Evolutionary conservation across 768 basidiomycete genomes (phyloP), one percentile per base, ranked within the genome.

Genomic region (Naganishia antarctica): DNA sequence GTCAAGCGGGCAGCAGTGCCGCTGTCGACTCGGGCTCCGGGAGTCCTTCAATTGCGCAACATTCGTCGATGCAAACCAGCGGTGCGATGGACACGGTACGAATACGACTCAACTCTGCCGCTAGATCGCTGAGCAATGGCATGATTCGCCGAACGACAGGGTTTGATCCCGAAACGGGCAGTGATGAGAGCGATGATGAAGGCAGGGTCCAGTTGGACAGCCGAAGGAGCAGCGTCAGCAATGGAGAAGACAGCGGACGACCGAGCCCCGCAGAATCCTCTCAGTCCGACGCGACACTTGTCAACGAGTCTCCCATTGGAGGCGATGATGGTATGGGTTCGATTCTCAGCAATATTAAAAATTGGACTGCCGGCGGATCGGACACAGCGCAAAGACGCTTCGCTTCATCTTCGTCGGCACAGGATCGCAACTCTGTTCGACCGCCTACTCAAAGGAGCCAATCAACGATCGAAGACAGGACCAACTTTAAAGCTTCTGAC

Each of bases 311-410:
- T 3, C 53, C 53, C 8, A 12, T n/a, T 3, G 53, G 34, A 12
- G 53, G 53, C n/a, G 53, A 57, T 57, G 53, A 57, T 26, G 53
- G 53, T 37, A n/a, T 57, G 8, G 53, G 53, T 5, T 21, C 53
- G 18, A 26, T 57, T 11, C 21, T 40, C n/a, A 40, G 21, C 23
- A 57, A 26, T 26, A 57, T 57, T 15, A 57, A 11, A 5, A 11
- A 40, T 26, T 57, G 53, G 53, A 41, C 4, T 3, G 21, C 34
- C 34, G 37, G 31, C 34, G 18, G 4, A 28, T 18, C 25, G 4
- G 11, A 9, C 47, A 5, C 8, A 4, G 6, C 47, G 25, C 47
- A 28, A 23, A 18, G 8, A 3, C 25, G 11, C 23, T 9, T 9
- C 11, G 25, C 11, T 9, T 25, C 47, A 3, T 11, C 25, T 9